Percentiles rank a stretch among this genome's conserved stretches.
phyloP scores from a whole-genome alignment of 2,329 filamentous ascomycete genomes.

The Aspergillus aculeatus region DNA sequence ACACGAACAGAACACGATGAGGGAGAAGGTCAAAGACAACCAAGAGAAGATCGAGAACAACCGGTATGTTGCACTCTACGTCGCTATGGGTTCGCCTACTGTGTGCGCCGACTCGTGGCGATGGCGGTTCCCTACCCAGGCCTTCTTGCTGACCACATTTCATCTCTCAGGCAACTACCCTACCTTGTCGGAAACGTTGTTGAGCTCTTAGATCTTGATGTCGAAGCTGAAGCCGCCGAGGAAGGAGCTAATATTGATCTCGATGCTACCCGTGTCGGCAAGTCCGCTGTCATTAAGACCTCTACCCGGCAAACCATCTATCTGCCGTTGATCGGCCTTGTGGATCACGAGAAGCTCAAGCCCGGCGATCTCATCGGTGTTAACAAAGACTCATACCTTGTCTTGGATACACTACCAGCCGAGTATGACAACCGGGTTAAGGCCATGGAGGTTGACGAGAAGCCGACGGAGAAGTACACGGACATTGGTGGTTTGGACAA shows the following conservation, averaged over 20 bases:
- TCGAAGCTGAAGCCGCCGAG: constrained; percentile 90
- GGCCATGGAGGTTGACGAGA: constrained; percentile 99
- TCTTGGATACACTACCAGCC: constrained; percentile 91
- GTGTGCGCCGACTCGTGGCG: constrained; percentile 4
- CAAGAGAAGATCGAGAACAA: constrained; percentile 99
- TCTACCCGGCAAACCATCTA: constrained; percentile 98
- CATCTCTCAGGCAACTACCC: constrained; percentile 73
- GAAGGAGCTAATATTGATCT: constrained; percentile 98
- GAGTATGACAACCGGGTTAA: constrained; percentile 99
- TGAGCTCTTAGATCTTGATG: constrained; percentile 93
- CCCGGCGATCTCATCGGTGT: constrained; percentile 96
- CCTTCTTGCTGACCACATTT: constrained; percentile 8
- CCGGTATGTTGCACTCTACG: constrained; percentile 57
- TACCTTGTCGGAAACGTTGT: constrained; percentile 99
- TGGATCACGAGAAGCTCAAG: constrained; percentile 92
- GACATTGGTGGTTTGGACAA: constrained; percentile 97
- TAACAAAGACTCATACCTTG: constrained; percentile 98
- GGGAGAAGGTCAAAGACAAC: constrained; percentile 99
- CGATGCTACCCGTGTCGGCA: constrained; percentile 93
- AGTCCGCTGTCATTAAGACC: constrained; percentile 98
- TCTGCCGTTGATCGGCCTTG: constrained; percentile 91
- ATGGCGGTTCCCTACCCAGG: not conserved
- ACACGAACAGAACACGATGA: constrained; percentile 94
- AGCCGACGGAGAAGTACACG: constrained; percentile 97
- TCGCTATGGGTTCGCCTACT: not conserved